Evolutionary conservation across 2,329 filamentous ascomycete genomes (phyloP).

Genomic region (Diaporthe australafricana): DNA sequence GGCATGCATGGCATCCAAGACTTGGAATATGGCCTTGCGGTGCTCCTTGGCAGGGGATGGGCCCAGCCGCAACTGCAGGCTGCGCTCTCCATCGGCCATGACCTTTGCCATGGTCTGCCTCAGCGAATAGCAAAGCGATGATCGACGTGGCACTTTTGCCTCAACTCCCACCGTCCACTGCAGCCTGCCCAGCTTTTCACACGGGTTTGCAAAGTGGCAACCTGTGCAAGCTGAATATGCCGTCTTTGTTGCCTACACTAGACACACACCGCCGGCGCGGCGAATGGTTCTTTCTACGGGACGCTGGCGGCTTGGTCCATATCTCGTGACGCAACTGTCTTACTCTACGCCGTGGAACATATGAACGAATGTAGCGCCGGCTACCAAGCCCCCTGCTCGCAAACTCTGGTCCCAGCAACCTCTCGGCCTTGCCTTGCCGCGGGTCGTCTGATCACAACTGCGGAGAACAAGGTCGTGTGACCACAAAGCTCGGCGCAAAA

Average conservation of each 20-base stretch:
- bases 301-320: conserved; percentile 16
- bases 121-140: background rate
- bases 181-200: background rate
- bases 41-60: conserved; percentile 22
- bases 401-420: conserved; percentile 1
- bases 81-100: conserved; percentile 1
- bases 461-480: conserved; percentile 37
- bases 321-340: conserved; percentile 23
- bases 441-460: conserved; percentile 37
- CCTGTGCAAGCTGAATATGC: background rate
- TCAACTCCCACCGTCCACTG: background rate
- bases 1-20: background rate
- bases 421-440: conserved; percentile 6
- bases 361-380: background rate
- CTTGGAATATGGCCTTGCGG: conserved; percentile 4
- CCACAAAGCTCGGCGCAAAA: conserved; percentile 27
- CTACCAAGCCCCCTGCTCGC: conserved; percentile 10
- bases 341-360: conserved; percentile 13
- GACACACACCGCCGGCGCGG: conserved; percentile 1
- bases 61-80: background rate
- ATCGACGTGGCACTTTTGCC: conserved; percentile 4
- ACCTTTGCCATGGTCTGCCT: conserved; percentile 13
- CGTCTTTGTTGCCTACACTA: background rate
- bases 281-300: conserved; percentile 6
- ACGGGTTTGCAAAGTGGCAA: background rate